These are phyloP conservation scores for Paraurostyla sp. DNA, from an alignment of 73 alveolate genomes.

Conservation along the genomic window DNA sequence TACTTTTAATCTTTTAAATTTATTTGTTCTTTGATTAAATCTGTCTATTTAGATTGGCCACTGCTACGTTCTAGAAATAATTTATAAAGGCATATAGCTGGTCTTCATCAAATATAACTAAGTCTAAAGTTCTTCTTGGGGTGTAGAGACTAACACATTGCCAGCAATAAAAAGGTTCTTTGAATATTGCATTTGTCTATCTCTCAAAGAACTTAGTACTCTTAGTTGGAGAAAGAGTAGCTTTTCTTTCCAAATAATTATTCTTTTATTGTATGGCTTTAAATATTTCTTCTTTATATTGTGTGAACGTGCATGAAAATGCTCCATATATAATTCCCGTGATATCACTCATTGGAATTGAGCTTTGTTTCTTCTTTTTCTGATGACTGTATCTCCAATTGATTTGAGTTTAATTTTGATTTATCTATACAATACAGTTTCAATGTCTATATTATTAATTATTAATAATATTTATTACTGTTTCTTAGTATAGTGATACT, in stretches of 20 bases:
- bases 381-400: background rate
- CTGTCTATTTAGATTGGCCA: background rate
- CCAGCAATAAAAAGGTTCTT: conserved; percentile 55
- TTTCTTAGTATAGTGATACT: conserved; percentile 11
- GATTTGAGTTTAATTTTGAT: background rate
- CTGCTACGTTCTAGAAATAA: background rate
- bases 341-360: background rate
- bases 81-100: conserved; percentile 15
- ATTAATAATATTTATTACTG: background rate
- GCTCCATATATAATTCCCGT: conserved; percentile 35
- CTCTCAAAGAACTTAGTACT: background rate
- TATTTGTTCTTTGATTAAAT: background rate
- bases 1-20: background rate
- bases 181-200: background rate
- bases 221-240: background rate
- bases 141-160: conserved; percentile 25
- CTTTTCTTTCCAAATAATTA: too few species aligned
- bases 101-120: conserved; percentile 15
- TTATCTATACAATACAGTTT: background rate
- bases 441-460: too few species aligned
- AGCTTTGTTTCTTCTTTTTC: background rate
- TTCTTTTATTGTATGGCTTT: background rate
- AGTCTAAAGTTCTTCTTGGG: conserved; percentile 8
- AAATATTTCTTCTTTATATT: conserved; percentile 2
- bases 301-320: background rate